phyloP scores from a whole-genome alignment of 2,329 filamentous ascomycete species.

The Fusarium sp. region DNA sequence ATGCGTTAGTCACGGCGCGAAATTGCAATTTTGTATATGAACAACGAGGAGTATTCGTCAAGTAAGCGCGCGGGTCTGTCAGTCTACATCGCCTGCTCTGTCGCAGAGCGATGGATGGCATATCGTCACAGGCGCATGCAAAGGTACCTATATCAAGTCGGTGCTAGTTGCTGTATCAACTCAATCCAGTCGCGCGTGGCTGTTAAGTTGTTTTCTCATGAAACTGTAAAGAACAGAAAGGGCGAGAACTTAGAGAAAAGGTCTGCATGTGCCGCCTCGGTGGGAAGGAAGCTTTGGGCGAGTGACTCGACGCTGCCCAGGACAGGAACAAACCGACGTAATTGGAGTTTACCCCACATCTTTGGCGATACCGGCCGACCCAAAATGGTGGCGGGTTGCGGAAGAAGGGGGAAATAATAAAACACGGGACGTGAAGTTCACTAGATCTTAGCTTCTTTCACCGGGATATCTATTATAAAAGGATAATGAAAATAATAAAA shows the following conservation, averaged over 20 bases:
- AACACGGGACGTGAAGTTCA: too few species aligned
- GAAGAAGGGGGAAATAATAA: too few species aligned
- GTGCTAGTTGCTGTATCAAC: constrained; percentile 3
- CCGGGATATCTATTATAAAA: too few species aligned
- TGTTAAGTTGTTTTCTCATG: neutral
- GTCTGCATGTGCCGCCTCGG: constrained; percentile 43
- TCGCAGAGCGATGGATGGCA: constrained; percentile 62
- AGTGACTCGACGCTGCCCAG: constrained; percentile 37
- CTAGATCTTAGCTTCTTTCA: too few species aligned
- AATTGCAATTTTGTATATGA: constrained; percentile 30
- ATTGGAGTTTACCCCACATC: constrained; percentile 46
- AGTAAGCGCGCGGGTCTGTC: constrained; percentile 39
- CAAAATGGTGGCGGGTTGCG: constrained; percentile 43
- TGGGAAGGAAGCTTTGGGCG: constrained; percentile 37
- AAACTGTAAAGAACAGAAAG: neutral
- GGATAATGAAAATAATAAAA: too few species aligned
- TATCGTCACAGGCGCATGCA: constrained; percentile 57
- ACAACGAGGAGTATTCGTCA: constrained; percentile 22
- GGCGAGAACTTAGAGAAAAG: neutral
- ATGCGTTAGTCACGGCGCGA: constrained; percentile 50
- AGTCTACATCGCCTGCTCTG: constrained; percentile 59
- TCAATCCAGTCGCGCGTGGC: constrained; percentile 12
- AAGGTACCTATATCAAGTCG: constrained; percentile 13
- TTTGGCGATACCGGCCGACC: constrained; percentile 47
- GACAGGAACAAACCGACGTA: neutral